Evolutionary conservation across 108 stramenopile species (phyloP), one percentile per base, ranked within the genome.

Genomic region (Fistulifera pelliculosa): DNA sequence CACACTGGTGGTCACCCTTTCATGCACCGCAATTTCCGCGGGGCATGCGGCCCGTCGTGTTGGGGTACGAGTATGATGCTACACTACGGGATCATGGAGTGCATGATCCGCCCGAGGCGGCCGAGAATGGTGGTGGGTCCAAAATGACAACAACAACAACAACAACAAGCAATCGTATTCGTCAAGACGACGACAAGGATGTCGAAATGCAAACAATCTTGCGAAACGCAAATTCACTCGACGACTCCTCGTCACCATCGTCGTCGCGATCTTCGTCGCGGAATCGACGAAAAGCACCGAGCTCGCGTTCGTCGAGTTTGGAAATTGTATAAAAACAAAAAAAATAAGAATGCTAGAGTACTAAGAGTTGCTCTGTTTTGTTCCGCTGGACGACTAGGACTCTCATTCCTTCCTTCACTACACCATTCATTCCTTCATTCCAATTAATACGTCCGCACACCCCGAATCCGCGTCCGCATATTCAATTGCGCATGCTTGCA

Each of bases 401-500:
- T 35, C 3, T 35, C 31, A 35, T 35, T 35, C 3, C 8, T 35
- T 6, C 8, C 8, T 6, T 35, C 31, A 35, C 8, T 35, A 35
- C n/a, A n/a, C n/a, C n/a, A n/a, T n/a, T 35, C 31, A 35, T 35
- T 35, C 3, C 31, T 35, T 6, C 31, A 35, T 35, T 8, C 3
- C 31, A 35, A 54, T 69, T 73, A 88, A 61, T 82, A 83, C 11
- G 76, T 76, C 35, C 83, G 69, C 2, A 81, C 80, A 15, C 87
- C 82, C 47, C 87, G 68, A 54, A 90, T 90, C 41, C 87, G 52
- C 24, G 83, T 90, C 53, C 87, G 60, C 87, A 90, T 90, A 51
- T 90, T 90, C 50, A 90, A 63, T 58, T 90, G 87, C 15, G 77
- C 77, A 52, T 90, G 87, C 61, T 90, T 90, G 61, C 87, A 90